Base-by-base conservation (phyloP, 2,329 filamentous ascomycete species). In the Aspergillus caelatus region DNA sequence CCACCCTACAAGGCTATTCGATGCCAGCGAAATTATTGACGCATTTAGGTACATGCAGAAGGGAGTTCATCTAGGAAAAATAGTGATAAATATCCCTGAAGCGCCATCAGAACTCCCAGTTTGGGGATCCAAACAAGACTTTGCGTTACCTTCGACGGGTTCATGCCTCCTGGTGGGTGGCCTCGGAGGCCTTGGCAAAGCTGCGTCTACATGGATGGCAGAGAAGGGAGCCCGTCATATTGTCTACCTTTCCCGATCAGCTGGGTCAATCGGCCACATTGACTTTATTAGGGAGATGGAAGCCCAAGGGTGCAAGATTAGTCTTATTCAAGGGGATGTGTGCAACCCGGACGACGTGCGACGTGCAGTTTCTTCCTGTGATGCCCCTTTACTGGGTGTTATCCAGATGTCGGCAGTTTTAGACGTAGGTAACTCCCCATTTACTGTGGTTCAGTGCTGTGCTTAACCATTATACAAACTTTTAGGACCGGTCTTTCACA, bases 31-130 rank as follows among this genome's bases (percentile, higher is more conserved):
- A 12, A 58, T 68, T 14, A 23, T 45, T 16, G 53, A 62, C 9
- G 65, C 66, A 0, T 68, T 70, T 14, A 21, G 65, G 6, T 57
- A 66, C 41, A 65, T 70, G 67, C 68, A 70, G 26, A 50, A 52
- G 1, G 68, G 68, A 4, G 28, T 26, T 1, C 68, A 70, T 26
- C 50, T 67, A 19, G 68, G 68, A 2, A 70, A 70, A 46, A 53
- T 68, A 4, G 4, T 70, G 16, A 46, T 70, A 1, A 66, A 11
- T 32, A 54, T 32, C 56, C 55, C 21, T n/a, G 57, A 55, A 16
- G 34, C 32, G 32, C 32, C 32, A 32, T 32, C 32, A 2, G 9
- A 32, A 32, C 32, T 32, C 32, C 32, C 32, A 32, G 32, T 32
- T 32, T 8, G 32, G 9, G 32, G 32, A 32, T 32, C 9, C 10